These are phyloP conservation scores for Penicillium frequentans DNA, from an alignment of 2,329 filamentous ascomycete genomes.

Conservation along the genomic window DNA sequence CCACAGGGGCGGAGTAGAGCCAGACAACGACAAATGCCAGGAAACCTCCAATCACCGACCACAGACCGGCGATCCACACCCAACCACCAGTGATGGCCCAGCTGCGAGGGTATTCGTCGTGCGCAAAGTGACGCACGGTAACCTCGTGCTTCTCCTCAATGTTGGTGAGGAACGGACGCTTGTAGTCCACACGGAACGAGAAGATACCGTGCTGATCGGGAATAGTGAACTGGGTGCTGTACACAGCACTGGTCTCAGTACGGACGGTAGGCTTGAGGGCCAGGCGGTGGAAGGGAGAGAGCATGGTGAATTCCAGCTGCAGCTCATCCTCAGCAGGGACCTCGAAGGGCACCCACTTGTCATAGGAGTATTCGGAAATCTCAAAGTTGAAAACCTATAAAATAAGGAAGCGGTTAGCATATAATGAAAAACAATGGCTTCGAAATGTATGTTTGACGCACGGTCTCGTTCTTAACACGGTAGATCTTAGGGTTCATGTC, in stretches of 20 bases:
- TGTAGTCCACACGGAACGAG: slow-evolving; percentile 97
- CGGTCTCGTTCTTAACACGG: slow-evolving; percentile 93
- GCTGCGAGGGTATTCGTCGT: slow-evolving; percentile 93
- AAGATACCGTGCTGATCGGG: slow-evolving; percentile 99
- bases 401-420: slow-evolving; percentile 25
- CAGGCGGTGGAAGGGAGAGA: slow-evolving; percentile 93
- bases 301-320: slow-evolving; percentile 98
- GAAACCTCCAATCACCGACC: slow-evolving; percentile 80
- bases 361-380: slow-evolving; percentile 77
- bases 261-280: slow-evolving; percentile 61
- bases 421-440: background rate
- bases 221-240: slow-evolving; percentile 71
- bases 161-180: slow-evolving; percentile 84
- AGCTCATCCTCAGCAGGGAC: slow-evolving; percentile 69
- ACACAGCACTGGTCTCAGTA: slow-evolving; percentile 70
- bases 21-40: slow-evolving; percentile 81
- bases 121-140: slow-evolving; percentile 92
- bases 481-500: slow-evolving; percentile 79
- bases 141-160: slow-evolving; percentile 94
- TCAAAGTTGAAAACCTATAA: slow-evolving; percentile 79
- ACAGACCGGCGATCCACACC: slow-evolving; percentile 91
- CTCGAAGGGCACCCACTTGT: slow-evolving; percentile 72
- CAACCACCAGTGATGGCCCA: slow-evolving; percentile 87
- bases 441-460: slow-evolving; percentile 54
- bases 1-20: slow-evolving; percentile 70